Evolutionary conservation across 1,139 yeast genomes (phyloP).

Genomic region (Geotrichum klebahnii): DNA sequence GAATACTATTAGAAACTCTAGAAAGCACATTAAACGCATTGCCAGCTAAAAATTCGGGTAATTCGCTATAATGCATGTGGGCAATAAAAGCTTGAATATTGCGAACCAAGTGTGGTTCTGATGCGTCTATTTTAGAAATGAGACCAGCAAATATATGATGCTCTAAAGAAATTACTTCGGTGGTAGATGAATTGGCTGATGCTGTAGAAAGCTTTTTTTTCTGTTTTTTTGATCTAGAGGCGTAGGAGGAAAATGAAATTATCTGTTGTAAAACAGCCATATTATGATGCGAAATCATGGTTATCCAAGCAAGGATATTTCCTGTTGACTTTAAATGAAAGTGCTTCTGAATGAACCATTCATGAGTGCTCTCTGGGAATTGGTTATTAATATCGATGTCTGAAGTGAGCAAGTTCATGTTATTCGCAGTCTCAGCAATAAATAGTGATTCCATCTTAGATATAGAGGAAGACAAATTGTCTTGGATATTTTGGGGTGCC

Average conservation of each 20-base stretch:
- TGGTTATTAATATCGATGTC: slow-evolving; percentile 16
- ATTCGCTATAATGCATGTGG: slow-evolving; percentile 6
- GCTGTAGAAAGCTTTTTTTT: not conserved
- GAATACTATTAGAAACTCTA: not conserved
- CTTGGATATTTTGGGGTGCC: slow-evolving; percentile 12
- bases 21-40: slow-evolving; percentile 3
- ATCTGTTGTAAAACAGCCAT: slow-evolving; percentile 4
- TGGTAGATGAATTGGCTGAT: not conserved
- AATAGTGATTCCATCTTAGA: not conserved
- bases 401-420: not conserved
- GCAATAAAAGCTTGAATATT: slow-evolving; percentile 10
- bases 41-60: slow-evolving; percentile 1
- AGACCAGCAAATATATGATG: slow-evolving; percentile 10
- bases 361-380: not conserved
- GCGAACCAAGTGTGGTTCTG: not conserved
- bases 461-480: slow-evolving; percentile 2
- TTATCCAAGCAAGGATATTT: slow-evolving; percentile 12
- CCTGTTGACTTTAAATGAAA: slow-evolving; percentile 15
- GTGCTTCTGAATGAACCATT: slow-evolving; percentile 8
- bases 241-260: slow-evolving; percentile 2
- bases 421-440: not conserved
- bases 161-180: not conserved
- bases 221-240: not conserved
- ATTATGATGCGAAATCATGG: slow-evolving; percentile 15
- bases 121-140: not conserved